phyloP scores from a whole-genome alignment of 2,329 filamentous ascomycete genomes.

The Pseudocercospora macadamiae region DNA sequence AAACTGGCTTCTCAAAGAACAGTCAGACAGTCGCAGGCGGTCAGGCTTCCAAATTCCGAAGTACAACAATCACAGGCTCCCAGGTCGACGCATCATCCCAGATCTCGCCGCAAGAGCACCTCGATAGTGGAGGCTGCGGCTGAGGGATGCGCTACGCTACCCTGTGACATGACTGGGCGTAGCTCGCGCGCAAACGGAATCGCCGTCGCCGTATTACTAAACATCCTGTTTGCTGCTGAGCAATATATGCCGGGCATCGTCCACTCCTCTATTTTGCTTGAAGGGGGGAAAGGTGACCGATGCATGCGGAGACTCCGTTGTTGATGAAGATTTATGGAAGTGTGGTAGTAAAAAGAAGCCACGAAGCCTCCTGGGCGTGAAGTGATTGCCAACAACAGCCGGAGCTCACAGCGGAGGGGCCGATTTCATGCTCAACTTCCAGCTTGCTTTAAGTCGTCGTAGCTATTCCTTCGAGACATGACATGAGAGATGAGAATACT shows the following conservation, averaged over 20 bases:
- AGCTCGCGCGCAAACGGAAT: neutral
- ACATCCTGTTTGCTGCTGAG: neutral
- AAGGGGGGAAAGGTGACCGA: too few relatives aligned
- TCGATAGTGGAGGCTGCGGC: neutral
- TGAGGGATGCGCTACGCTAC: conserved; percentile 6
- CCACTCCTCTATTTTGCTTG: too few relatives aligned
- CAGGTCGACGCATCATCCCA: conserved; percentile 1
- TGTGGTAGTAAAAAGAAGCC: too few relatives aligned
- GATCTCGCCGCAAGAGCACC: neutral
- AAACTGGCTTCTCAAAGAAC: neutral
- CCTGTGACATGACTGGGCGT: neutral
- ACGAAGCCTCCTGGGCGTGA: too few relatives aligned
- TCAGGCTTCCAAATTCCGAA: conserved; percentile 1
- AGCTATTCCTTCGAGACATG: too few relatives aligned
- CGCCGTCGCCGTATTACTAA: neutral
- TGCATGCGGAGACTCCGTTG: too few relatives aligned
- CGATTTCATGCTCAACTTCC: too few relatives aligned
- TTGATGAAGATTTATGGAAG: too few relatives aligned
- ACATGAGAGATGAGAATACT: too few relatives aligned
- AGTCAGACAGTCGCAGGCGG: neutral
- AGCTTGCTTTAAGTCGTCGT: too few relatives aligned
- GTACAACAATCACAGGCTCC: neutral
- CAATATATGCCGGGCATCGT: neutral
- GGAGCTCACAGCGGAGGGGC: too few relatives aligned
- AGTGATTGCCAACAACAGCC: too few relatives aligned